Conservation (phyloP, 495 filamentous ascomycete species). For the Penicillium maclennaniae region DNA sequence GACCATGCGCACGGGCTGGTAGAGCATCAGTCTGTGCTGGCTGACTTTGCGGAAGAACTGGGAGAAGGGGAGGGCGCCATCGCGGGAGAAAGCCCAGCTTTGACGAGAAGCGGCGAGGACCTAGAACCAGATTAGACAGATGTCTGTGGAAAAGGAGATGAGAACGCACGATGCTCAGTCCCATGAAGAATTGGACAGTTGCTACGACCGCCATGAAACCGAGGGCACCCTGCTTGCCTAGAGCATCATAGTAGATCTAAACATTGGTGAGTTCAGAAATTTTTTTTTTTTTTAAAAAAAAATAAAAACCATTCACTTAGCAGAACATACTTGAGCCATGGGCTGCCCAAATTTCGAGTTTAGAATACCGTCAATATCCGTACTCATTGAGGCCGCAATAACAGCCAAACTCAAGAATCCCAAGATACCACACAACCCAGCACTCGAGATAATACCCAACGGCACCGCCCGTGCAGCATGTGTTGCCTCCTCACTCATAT, state of each 20-base stretch:
- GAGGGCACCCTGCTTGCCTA: slow-evolving; percentile 43
- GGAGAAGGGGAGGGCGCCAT: slow-evolving; percentile 59
- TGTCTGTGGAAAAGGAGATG: not conserved
- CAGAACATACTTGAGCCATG: slow-evolving; percentile 39
- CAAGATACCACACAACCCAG: slow-evolving; percentile 41
- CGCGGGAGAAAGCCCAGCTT: slow-evolving; percentile 59
- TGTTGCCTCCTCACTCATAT: slow-evolving; percentile 63
- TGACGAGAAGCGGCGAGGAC: slow-evolving; percentile 56
- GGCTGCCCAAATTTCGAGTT: slow-evolving; percentile 39
- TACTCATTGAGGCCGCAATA: slow-evolving; percentile 39
- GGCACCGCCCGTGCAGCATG: slow-evolving; percentile 62
- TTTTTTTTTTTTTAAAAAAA: too few relatives aligned
- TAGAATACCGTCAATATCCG: slow-evolving; percentile 31
- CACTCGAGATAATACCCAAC: slow-evolving; percentile 51
- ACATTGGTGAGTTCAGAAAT: not conserved
- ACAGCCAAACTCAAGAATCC: slow-evolving; percentile 54
- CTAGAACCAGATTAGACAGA: slow-evolving; percentile 16
- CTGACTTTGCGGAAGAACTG: slow-evolving; percentile 57
- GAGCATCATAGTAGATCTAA: slow-evolving; percentile 44
- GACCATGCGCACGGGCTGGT: slow-evolving; percentile 58
- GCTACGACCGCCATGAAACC: slow-evolving; percentile 43
- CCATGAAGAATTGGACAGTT: slow-evolving; percentile 46
- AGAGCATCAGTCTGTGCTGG: slow-evolving; percentile 44
- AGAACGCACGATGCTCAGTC: slow-evolving; percentile 35
- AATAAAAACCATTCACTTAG: not conserved